Conservation (phyloP, 129 eudicot genomes). For the Flaveria brownii region DNA sequence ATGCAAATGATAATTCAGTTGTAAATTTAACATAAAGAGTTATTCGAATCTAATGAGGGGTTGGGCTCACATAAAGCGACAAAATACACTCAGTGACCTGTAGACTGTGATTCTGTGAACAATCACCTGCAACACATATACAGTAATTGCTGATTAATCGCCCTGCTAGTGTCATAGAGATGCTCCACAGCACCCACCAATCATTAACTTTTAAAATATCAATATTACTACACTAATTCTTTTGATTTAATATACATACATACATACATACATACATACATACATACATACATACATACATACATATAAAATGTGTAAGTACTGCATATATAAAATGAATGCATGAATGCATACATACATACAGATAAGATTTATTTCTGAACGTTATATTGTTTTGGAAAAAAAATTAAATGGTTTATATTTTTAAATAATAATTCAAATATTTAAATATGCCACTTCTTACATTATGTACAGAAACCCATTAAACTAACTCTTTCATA, state of each 20-base stretch:
- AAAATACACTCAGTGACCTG: conserved; percentile 19
- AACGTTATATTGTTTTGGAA: no score
- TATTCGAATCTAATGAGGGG: conserved; percentile 17
- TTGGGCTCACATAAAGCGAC: conserved; percentile 22
- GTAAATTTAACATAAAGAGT: not conserved
- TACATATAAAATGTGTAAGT: no score
- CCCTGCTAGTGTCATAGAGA: conserved; percentile 9
- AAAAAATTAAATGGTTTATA: no score
- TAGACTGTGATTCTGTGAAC: conserved; percentile 21
- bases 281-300: not conserved
- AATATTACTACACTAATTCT: not conserved
- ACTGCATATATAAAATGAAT: no score
- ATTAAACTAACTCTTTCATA: no score
- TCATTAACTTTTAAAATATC: conserved; percentile 17
- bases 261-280: no score
- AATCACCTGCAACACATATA: conserved; percentile 29
- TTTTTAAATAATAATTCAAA: no score
- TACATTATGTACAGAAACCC: no score
- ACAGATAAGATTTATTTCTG: no score
- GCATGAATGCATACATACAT: no score
- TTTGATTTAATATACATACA: not conserved
- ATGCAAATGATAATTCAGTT: no score
- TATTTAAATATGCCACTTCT: no score
- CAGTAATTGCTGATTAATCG: conserved; percentile 17
- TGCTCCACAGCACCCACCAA: conserved; percentile 26